phyloP scores from a whole-genome alignment of 148 eudicot genomes.

The Polygonum aviculare region DNA sequence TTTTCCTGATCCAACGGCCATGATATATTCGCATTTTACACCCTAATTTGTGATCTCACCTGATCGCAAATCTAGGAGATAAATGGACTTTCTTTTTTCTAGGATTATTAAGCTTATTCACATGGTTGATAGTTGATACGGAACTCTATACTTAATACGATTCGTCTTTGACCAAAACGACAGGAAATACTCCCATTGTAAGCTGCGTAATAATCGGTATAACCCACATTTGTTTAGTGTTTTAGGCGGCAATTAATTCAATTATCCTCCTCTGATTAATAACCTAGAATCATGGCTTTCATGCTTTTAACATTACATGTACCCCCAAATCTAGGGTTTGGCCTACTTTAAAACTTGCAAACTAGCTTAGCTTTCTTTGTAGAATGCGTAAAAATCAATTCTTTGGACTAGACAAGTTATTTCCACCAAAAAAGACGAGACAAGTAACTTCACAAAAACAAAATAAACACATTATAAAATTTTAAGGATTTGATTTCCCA shows the following conservation, averaged over 20 bases:
- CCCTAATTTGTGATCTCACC: too few species aligned
- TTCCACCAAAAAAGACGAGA: background rate
- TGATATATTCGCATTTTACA: too few species aligned
- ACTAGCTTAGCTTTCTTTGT: background rate
- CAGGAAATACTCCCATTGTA: background rate
- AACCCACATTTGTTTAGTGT: background rate
- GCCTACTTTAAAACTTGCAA: background rate
- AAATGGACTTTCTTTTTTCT: background rate
- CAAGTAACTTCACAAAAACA: background rate
- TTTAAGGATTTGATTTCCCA: background rate
- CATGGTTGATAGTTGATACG: background rate
- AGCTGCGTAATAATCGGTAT: slow-evolving; percentile 1
- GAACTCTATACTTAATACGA: background rate
- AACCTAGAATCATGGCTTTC: slow-evolving; percentile 6
- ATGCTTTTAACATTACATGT: background rate
- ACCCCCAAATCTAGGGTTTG: background rate
- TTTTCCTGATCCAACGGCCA: too few species aligned
- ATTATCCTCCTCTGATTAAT: background rate
- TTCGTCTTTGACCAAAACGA: slow-evolving; percentile 8
- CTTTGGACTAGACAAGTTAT: background rate
- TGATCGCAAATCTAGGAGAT: too few species aligned
- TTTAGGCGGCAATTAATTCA: background rate
- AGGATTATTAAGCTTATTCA: background rate
- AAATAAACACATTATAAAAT: background rate
- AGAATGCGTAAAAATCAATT: background rate